These are phyloP conservation scores for Tausonia pullulans DNA, from an alignment of 1,284 basidiomycete genomes.

Conservation along the genomic window DNA sequence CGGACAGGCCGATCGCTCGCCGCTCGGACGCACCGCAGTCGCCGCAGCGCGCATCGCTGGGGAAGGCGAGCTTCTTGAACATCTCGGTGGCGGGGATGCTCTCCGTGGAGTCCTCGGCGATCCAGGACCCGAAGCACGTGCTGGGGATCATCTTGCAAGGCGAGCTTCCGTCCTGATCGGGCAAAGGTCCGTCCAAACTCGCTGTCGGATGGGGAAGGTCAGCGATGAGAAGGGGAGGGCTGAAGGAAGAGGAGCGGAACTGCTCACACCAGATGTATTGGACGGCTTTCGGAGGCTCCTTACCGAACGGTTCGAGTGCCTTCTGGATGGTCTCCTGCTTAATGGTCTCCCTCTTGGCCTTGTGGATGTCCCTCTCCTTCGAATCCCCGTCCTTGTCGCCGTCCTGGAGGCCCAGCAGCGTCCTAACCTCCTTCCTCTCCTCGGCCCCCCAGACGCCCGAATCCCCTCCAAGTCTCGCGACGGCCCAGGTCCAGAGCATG, in stretches of 20 bases:
- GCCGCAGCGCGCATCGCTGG: slow-evolving; percentile 33
- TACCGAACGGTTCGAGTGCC: background rate
- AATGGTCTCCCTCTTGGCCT: background rate
- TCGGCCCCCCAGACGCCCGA: background rate
- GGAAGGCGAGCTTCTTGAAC: slow-evolving; percentile 42
- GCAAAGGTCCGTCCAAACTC: background rate
- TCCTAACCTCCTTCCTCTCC: slow-evolving; percentile 4
- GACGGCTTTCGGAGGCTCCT: background rate
- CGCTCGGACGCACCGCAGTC: slow-evolving; percentile 39
- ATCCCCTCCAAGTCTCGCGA: slow-evolving; percentile 1
- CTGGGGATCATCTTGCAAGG: slow-evolving; percentile 29
- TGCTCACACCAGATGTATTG: background rate
- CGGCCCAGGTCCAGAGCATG: slow-evolving; percentile 14
- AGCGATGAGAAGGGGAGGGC: background rate
- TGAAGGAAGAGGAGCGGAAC: background rate
- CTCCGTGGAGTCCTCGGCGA: slow-evolving; percentile 19
- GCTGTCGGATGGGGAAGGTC: background rate
- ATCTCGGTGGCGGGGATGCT: slow-evolving; percentile 29
- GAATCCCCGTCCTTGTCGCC: background rate
- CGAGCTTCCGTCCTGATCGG: background rate
- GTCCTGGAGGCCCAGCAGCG: slow-evolving; percentile 24
- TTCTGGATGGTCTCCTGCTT: too few species aligned
- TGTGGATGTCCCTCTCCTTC: background rate
- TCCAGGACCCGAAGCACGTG: slow-evolving; percentile 31
- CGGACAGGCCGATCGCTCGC: background rate